These are phyloP conservation scores for Pseudozyma sp. DNA, from an alignment of 1,284 basidiomycete genomes.

Conservation along the genomic window DNA sequence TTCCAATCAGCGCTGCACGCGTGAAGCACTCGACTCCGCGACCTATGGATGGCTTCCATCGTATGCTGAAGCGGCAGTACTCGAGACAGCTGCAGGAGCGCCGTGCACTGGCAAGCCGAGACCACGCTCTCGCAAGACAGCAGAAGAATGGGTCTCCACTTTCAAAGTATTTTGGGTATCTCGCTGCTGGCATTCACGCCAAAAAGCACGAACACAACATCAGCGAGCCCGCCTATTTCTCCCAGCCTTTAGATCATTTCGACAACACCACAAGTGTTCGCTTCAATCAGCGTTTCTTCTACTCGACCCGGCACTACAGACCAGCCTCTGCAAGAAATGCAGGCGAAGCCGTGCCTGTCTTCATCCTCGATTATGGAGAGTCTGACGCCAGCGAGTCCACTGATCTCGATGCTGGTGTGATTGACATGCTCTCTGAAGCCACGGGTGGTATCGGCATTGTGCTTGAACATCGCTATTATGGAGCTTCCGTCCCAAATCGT, in stretches of 20 bases:
- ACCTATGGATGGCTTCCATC: constrained; percentile 43
- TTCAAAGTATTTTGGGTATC: constrained; percentile 21
- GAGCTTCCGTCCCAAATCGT: constrained; percentile 81
- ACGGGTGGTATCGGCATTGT: constrained; percentile 85
- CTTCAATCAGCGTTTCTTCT: constrained; percentile 79
- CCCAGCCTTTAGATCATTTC: constrained; percentile 84
- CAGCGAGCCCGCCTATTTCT: constrained; percentile 72
- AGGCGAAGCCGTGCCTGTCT: constrained; percentile 60
- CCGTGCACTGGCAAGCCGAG: constrained; percentile 16
- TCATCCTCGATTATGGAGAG: constrained; percentile 69
- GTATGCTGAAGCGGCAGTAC: constrained; percentile 39
- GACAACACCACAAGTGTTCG: constrained; percentile 67
- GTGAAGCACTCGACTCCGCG: constrained; percentile 42
- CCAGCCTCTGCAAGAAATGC: constrained; percentile 83
- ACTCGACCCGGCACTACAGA: constrained; percentile 84
- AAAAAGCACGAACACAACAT: constrained; percentile 32
- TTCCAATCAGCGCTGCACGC: constrained; percentile 38
- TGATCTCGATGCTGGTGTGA: constrained; percentile 75
- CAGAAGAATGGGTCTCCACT: constrained; percentile 13
- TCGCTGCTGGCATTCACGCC: constrained; percentile 3
- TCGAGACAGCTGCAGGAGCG: constrained; percentile 25
- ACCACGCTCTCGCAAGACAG: constrained; percentile 18
- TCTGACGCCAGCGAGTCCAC: constrained; percentile 60
- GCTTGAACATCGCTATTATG: constrained; percentile 76
- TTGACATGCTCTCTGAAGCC: constrained; percentile 83